Conservation (phyloP, 306 rosid genomes). For the Begonia peltatifolia region DNA sequence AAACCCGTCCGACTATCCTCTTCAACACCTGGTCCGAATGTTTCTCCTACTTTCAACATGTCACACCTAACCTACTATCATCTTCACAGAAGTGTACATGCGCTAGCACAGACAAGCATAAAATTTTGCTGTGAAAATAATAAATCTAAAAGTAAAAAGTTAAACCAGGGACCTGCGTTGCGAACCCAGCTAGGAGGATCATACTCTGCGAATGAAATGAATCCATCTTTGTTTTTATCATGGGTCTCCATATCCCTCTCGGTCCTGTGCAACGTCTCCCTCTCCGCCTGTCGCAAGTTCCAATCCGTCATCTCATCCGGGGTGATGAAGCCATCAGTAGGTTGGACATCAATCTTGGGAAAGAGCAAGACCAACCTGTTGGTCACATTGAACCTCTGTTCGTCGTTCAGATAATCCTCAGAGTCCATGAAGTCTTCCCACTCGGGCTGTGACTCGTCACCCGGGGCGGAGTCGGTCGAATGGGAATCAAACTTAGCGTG, state of each 20-base stretch:
- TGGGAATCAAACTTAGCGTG: constrained; percentile 26
- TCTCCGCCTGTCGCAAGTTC: constrained; percentile 58
- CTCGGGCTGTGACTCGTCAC: constrained; percentile 69
- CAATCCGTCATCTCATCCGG: constrained; percentile 68
- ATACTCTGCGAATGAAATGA: constrained; percentile 74
- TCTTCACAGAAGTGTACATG: too few relatives aligned
- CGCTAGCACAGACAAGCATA: background rate
- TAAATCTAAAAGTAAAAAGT: background rate
- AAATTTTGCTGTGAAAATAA: background rate
- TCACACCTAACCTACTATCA: too few relatives aligned
- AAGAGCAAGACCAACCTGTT: constrained; percentile 42
- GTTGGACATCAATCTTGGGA: constrained; percentile 66
- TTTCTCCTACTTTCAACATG: too few relatives aligned
- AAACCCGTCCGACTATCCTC: too few relatives aligned
- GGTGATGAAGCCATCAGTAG: constrained; percentile 42
- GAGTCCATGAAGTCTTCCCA: constrained; percentile 88
- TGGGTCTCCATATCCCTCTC: constrained; percentile 79
- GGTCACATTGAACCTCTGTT: constrained; percentile 76
- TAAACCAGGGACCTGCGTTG: constrained; percentile 36
- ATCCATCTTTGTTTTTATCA: constrained; percentile 66
- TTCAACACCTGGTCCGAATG: too few relatives aligned
- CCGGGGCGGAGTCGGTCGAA: constrained; percentile 38
- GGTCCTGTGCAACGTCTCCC: constrained; percentile 59
- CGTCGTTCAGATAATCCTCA: constrained; percentile 74
- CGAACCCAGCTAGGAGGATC: constrained; percentile 80